Evolutionary conservation across 768 basidiomycete species (phyloP).

Genomic region (Lactarius psammicola): DNA sequence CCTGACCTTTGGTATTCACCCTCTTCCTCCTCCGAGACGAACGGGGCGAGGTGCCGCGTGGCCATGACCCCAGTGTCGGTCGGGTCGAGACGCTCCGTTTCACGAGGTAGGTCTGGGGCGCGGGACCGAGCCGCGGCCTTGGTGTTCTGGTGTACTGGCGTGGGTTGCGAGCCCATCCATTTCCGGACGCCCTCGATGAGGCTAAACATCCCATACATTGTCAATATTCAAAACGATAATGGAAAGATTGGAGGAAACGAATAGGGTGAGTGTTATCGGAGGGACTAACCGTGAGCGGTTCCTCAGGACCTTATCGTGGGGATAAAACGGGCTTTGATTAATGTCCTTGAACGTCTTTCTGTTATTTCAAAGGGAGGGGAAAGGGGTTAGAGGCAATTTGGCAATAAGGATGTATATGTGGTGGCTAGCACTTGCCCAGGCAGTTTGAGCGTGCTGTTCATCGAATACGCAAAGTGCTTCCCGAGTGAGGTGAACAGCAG

Average conservation of each 20-base stretch:
- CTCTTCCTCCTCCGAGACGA: conserved; percentile 28
- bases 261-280: background rate
- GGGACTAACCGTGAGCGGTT: conserved; percentile 41
- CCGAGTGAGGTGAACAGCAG: conserved; percentile 78
- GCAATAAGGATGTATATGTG: too few species aligned
- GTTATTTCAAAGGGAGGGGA: too few species aligned
- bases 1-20: conserved; percentile 26
- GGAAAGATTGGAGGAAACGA: too few species aligned
- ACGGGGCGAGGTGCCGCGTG: conserved; percentile 17
- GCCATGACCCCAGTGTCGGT: conserved; percentile 24
- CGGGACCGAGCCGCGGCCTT: conserved; percentile 1
- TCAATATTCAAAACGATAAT: too few species aligned
- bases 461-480: conserved; percentile 89
- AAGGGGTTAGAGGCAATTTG: too few species aligned
- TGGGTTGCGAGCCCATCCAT: conserved; percentile 65
- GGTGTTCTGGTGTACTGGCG: conserved; percentile 19
- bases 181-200: conserved; percentile 76
- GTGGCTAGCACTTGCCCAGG: conserved; percentile 63
- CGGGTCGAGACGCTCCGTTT: conserved; percentile 21
- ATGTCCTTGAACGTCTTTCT: conserved; percentile 71
- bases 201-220: too few species aligned
- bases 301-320: conserved; percentile 42
- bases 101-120: conserved; percentile 8
- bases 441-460: conserved; percentile 83
- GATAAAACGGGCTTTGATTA: conserved; percentile 73